Evolutionary conservation across 371 early-diverging fungal genomes (phyloP).

Genomic region (Rhizopus microsporus): DNA sequence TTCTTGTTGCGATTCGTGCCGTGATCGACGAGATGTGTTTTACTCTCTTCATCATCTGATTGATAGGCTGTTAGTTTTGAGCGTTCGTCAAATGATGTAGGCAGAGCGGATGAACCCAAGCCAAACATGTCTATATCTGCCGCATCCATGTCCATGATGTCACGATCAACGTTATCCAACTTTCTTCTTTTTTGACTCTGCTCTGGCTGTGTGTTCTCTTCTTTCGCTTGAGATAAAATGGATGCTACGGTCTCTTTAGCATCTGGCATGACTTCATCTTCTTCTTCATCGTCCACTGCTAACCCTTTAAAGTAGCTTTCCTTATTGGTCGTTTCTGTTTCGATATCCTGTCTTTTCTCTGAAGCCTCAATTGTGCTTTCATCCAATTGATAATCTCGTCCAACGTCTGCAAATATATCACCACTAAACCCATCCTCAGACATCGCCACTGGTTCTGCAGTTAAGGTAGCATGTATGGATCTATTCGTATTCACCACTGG

Average conservation of each 20-base stretch:
- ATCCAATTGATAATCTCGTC: conserved; percentile 73
- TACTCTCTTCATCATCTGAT: conserved; percentile 52
- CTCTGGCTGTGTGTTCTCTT: not conserved
- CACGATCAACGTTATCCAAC: conserved; percentile 12
- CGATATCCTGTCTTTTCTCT: conserved; percentile 19
- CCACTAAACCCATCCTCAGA: conserved; percentile 30
- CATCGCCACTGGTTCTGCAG: conserved; percentile 20
- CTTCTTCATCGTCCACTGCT: conserved; percentile 25
- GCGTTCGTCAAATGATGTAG: conserved; percentile 50
- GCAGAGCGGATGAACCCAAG: conserved; percentile 41
- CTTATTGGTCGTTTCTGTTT: not conserved
- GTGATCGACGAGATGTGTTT: conserved; percentile 61
- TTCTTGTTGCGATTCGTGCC: conserved; percentile 72
- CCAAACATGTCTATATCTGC: conserved; percentile 53
- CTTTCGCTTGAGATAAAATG: conserved; percentile 22
- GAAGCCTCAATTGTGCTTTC: conserved; percentile 20
- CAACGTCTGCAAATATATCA: conserved; percentile 90
- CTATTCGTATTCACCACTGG: conserved; percentile 13
- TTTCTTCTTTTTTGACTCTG: conserved; percentile 11
- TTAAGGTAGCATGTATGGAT: conserved; percentile 24
- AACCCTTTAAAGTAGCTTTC: conserved; percentile 32
- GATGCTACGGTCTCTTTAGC: conserved; percentile 24
- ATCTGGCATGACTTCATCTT: conserved; percentile 27
- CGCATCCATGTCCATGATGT: conserved; percentile 39
- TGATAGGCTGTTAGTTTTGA: conserved; percentile 47